These are phyloP conservation scores for Akanthomyces uredinophilus DNA, from an alignment of 2,329 filamentous ascomycete species.

Conservation along the genomic window DNA sequence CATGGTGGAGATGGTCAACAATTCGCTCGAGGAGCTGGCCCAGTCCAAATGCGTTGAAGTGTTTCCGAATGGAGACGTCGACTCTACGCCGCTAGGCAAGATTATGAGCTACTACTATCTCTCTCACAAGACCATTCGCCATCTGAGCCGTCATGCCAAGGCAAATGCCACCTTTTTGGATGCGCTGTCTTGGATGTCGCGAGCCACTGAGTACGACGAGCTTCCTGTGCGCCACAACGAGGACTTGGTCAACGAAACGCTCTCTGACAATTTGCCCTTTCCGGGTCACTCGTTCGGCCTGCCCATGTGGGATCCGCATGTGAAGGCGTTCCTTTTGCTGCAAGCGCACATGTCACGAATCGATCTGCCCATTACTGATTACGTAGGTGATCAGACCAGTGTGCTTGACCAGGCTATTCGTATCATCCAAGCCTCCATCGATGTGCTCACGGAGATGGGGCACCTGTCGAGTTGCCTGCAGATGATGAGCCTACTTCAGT, in stretches of 20 bases:
- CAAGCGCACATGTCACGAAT: conserved; percentile 95
- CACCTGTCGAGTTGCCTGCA: conserved; percentile 69
- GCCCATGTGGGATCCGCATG: conserved; percentile 97
- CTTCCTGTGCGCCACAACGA: conserved; percentile 97
- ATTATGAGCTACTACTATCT: conserved; percentile 99
- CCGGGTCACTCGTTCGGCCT: conserved; percentile 58
- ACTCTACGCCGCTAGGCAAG: conserved; percentile 86
- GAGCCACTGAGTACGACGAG: conserved; percentile 93
- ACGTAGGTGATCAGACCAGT: conserved; percentile 85
- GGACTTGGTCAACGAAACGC: conserved; percentile 89
- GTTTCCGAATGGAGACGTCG: conserved; percentile 81
- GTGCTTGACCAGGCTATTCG: conserved; percentile 95
- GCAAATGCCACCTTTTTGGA: conserved; percentile 72
- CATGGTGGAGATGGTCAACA: conserved; percentile 89
- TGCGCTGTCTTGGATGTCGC: conserved; percentile 85
- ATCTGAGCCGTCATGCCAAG: conserved; percentile 72
- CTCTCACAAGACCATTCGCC: conserved; percentile 88
- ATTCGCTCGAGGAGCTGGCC: conserved; percentile 74
- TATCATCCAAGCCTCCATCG: conserved; percentile 92
- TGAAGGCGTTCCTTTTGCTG: conserved; percentile 89
- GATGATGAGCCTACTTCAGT: conserved; percentile 84
- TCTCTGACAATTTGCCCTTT: conserved; percentile 74
- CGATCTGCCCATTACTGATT: conserved; percentile 90
- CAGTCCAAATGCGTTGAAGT: conserved; percentile 79
- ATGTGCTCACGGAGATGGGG: conserved; percentile 87